Evolutionary conservation across 805 yeast genomes (phyloP), one percentile per base, ranked within the genome.

Genomic region (Candida berthetii): DNA sequence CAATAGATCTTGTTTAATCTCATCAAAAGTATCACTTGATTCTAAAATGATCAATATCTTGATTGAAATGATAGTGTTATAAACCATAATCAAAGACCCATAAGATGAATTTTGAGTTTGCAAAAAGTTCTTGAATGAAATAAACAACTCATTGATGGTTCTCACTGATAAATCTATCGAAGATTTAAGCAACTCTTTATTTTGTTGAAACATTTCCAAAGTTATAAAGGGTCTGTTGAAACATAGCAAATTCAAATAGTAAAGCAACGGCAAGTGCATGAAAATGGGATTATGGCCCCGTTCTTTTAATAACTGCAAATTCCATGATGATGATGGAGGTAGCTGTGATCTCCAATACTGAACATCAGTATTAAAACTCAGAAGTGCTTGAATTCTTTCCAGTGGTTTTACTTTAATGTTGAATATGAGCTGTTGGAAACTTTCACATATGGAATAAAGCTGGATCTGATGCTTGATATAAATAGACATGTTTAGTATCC

Each of bases 241-340:
- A 42, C 84, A 78, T n/a, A 80, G 60, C 15, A 74, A 57, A 2
- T 77, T 70, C 36, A 80, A 70, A 51, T 79, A 80, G 54, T 79
- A 80, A 49, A 75, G 76, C 49, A 74, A 77, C 51, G 77, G 64
- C 36, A 78, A 71, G 37, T 74, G 66, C 35, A 77, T 66, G 17
- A 68, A 61, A 0, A 79, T 76, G 0, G 83, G 82, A 48, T 77
- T 78, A 35, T 69, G 69, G 11, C 77, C 74, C 15, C 67, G 59
- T 37, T 55, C 55, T 34, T 54, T 55, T 31, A 79, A 58, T n/a
- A 58, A 53, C 3, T 57, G 52, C 32, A 64, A 57, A 34, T 68
- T 64, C 83, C 84, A 80, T 49, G 65, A 59, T 32, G 76, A 57
- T 38, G 71, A 74, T 1, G 6, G 25, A 7, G 25, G 25, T 22